These are phyloP conservation scores for Raphanus raphanistrum DNA, from an alignment of 345 rosid species.

Conservation along the genomic window DNA sequence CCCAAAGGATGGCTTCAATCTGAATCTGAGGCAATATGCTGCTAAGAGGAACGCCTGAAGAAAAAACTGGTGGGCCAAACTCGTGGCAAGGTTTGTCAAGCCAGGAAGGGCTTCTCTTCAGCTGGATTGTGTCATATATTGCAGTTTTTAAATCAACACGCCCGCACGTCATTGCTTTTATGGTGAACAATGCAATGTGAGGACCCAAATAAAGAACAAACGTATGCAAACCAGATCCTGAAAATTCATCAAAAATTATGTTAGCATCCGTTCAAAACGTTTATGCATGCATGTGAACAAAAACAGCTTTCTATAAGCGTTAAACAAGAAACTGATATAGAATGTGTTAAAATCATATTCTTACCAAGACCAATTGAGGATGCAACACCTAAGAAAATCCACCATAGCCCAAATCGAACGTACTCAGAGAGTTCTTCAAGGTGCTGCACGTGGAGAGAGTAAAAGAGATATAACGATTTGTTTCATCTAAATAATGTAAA, in stretches of 20 bases:
- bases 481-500: slow-evolving; percentile 1
- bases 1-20: slow-evolving; percentile 87
- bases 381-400: slow-evolving; percentile 89
- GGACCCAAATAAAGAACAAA: slow-evolving; percentile 97
- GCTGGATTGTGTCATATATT: slow-evolving; percentile 82
- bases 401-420: slow-evolving; percentile 76
- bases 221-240: slow-evolving; percentile 98
- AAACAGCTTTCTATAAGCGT: too few relatives aligned
- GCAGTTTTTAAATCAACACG: slow-evolving; percentile 88
- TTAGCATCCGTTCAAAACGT: too few relatives aligned
- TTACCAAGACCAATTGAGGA: slow-evolving; percentile 98
- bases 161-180: slow-evolving; percentile 89
- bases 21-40: slow-evolving; percentile 91
- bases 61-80: slow-evolving; percentile 76
- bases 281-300: too few relatives aligned
- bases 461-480: not conserved
- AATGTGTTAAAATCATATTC: slow-evolving; percentile 6
- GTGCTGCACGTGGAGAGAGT: slow-evolving; percentile 50
- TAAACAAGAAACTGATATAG: too few relatives aligned
- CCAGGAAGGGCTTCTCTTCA: slow-evolving; percentile 84
- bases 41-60: slow-evolving; percentile 70
- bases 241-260: not conserved
- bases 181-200: slow-evolving; percentile 85
- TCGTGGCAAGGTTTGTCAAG: slow-evolving; percentile 78
- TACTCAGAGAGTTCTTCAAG: slow-evolving; percentile 69